A percentile compares a stretch with the other conserved stretches of the same genome.
Conservation (phyloP, 2,329 filamentous ascomycete genomes). For the Colletotrichum sublineola region DNA sequence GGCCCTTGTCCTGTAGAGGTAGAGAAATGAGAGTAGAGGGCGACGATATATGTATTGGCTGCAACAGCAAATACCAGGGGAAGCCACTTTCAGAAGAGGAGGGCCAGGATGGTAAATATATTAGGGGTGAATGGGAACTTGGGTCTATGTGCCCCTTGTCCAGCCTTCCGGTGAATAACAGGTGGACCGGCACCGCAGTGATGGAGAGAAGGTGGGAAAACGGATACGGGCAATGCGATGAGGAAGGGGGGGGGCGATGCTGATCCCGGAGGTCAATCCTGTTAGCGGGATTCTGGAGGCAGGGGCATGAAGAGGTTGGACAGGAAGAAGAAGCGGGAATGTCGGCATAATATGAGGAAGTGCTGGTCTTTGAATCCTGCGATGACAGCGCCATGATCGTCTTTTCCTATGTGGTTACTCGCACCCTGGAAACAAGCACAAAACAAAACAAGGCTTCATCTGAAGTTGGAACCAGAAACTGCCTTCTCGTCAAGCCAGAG, state of each 20-base stretch:
- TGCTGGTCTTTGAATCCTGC: conserved; percentile 23
- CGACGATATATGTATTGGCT: conserved; percentile 39
- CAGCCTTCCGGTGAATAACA: conserved; percentile 28
- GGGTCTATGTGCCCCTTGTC: conserved; percentile 39
- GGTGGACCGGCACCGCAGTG: conserved; percentile 26
- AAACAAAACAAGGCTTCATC: conserved; percentile 42
- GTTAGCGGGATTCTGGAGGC: conserved; percentile 17
- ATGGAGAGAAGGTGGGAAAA: conserved; percentile 16
- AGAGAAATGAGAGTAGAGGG: conserved; percentile 12
- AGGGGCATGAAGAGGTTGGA: conserved; percentile 3
- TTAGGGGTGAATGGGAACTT: conserved; percentile 24
- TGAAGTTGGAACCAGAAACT: conserved; percentile 34
- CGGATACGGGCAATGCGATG: conserved; percentile 30
- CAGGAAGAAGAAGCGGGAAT: conserved; percentile 11
- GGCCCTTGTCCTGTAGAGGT: conserved; percentile 4
- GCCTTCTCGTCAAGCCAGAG: conserved; percentile 37
- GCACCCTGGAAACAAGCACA: conserved; percentile 38
- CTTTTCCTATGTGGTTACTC: conserved; percentile 26
- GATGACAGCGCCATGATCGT: conserved; percentile 39
- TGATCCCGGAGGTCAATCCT: conserved; percentile 36
- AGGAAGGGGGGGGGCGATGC: conserved; percentile 10
- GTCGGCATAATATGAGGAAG: neutral
- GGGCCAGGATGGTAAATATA: conserved; percentile 38
- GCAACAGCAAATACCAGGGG: conserved; percentile 19
- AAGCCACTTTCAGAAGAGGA: conserved; percentile 16